A percentile compares a stretch with the other conserved stretches of the same genome.
Conservation (phyloP, 192 early-diverging fungal genomes). For the Chytriomyces confervae region DNA sequence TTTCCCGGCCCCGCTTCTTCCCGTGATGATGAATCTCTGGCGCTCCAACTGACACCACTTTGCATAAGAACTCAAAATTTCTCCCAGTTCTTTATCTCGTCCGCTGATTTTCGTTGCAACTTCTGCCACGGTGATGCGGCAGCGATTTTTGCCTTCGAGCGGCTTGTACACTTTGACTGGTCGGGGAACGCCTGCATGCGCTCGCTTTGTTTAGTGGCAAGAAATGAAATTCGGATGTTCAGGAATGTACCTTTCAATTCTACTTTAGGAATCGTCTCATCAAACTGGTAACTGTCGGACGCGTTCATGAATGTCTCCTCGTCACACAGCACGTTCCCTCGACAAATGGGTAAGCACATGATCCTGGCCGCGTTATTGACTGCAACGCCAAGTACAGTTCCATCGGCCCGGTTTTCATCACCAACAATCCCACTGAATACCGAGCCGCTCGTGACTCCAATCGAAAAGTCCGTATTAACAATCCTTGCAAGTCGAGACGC, state of each 20-base stretch:
- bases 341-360: constrained; percentile 28
- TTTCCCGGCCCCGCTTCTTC: neutral
- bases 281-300: neutral
- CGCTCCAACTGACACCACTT: neutral
- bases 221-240: too few species aligned
- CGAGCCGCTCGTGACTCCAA: constrained; percentile 15
- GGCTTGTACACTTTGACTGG: constrained; percentile 24
- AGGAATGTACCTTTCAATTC: neutral
- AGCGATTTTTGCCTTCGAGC: neutral
- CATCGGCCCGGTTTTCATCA: constrained; percentile 13
- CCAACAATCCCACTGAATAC: constrained; percentile 32
- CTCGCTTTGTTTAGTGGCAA: too few species aligned
- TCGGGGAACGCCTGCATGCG: neutral
- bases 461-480: neutral
- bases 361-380: constrained; percentile 40
- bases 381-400: constrained; percentile 35
- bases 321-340: neutral
- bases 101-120: neutral
- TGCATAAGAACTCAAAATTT: neutral
- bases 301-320: neutral
- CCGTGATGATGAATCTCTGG: neutral
- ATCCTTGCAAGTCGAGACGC: neutral
- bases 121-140: neutral
- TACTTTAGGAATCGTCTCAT: constrained; percentile 7
- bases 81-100: constrained; percentile 10